Conservation (phyloP, 768 basidiomycete genomes). For the Xerocomus potaroensis region DNA sequence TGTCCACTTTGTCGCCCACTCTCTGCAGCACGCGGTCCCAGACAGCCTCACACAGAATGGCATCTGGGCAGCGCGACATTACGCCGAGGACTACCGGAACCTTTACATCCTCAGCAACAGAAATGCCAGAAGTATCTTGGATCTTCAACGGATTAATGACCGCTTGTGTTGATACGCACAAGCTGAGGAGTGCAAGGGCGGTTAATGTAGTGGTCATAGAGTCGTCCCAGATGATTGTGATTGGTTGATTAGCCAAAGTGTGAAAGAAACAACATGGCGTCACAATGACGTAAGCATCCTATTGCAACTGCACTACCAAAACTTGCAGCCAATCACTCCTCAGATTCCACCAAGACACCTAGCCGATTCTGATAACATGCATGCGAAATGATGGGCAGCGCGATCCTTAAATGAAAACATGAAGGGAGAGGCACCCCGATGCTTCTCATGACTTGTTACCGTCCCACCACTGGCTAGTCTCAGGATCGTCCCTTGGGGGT, state of each 20-base stretch:
- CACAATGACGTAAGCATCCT: conserved; percentile 25
- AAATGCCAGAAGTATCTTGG: conserved; percentile 17
- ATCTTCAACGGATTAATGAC: conserved; percentile 13
- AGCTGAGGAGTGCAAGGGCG: conserved; percentile 14
- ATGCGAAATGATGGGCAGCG: conserved; percentile 10
- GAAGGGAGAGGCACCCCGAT: conserved; percentile 30
- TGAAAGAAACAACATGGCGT: too few relatives aligned
- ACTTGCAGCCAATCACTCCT: conserved; percentile 2
- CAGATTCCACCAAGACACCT: conserved; percentile 10
- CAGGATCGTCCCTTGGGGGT: conserved; percentile 56
- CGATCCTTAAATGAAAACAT: conserved; percentile 25
- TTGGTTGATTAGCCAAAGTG: not conserved
- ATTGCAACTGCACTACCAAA: not conserved
- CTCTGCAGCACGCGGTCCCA: conserved; percentile 68
- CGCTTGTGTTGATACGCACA: conserved; percentile 14
- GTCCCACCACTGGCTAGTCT: conserved; percentile 57
- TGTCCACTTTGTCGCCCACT: conserved; percentile 59
- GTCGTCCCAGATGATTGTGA: conserved; percentile 7
- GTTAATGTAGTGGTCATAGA: conserved; percentile 21
- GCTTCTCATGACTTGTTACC: conserved; percentile 33
- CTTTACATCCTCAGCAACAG: conserved; percentile 28
- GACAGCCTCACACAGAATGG: conserved; percentile 71
- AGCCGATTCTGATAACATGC: conserved; percentile 11
- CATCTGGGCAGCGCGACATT: conserved; percentile 79
- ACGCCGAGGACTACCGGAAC: conserved; percentile 55